These are phyloP conservation scores for Daedaleopsis sinensis DNA, from an alignment of 768 basidiomycete genomes.

Conservation along the genomic window DNA sequence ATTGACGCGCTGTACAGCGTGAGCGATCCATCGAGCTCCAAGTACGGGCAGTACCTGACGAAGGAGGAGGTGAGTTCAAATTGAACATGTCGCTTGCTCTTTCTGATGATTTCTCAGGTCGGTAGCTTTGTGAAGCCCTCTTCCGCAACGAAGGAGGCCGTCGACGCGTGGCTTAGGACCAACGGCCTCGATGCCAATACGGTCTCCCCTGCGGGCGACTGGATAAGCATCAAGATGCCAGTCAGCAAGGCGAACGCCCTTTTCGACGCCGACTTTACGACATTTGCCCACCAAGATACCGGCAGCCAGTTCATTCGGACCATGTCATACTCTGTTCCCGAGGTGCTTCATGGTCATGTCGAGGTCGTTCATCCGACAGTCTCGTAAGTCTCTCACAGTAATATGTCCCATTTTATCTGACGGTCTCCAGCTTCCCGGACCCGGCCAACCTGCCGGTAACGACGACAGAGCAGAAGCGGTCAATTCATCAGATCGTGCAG, in stretches of 20 bases:
- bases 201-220: constrained; percentile 28
- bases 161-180: constrained; percentile 25
- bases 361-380: constrained; percentile 30
- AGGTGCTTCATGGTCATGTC: constrained; percentile 19
- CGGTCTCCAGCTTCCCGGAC: not conserved
- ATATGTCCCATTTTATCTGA: too few relatives aligned
- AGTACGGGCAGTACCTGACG: constrained; percentile 37
- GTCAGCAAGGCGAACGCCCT: constrained; percentile 28
- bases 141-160: constrained; percentile 17
- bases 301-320: constrained; percentile 27
- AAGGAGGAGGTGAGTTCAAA: constrained; percentile 31
- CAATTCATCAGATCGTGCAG: not conserved
- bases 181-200: constrained; percentile 21
- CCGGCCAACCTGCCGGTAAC: not conserved
- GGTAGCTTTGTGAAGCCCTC: constrained; percentile 19
- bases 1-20: constrained; percentile 39
- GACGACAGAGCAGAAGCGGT: not conserved
- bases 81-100: not conserved
- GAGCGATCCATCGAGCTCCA: constrained; percentile 38
- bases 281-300: constrained; percentile 23
- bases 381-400: constrained; percentile 13
- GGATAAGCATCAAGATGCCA: constrained; percentile 23
- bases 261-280: constrained; percentile 22
- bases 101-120: not conserved
- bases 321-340: constrained; percentile 30